Conservation (phyloP, 768 basidiomycete species). For the Rubroboletus pulcherrimus region DNA sequence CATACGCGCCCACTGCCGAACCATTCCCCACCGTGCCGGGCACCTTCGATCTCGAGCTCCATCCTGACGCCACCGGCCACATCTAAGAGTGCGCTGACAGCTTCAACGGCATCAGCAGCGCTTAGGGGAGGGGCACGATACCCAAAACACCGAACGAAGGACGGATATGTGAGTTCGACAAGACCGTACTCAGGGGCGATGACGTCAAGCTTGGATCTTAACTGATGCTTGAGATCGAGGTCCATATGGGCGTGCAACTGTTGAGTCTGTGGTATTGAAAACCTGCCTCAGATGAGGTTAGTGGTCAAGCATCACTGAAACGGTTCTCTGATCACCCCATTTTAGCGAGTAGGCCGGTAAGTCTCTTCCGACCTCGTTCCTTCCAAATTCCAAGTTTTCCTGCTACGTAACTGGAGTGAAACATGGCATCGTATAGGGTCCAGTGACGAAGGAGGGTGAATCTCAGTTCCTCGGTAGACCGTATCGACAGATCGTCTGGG, state of each 20-base stretch:
- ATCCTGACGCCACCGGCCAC: conserved; percentile 87
- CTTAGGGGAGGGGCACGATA: conserved; percentile 85
- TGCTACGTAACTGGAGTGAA: conserved; percentile 94
- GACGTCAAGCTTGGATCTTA: conserved; percentile 78
- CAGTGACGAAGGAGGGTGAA: conserved; percentile 97
- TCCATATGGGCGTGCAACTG: conserved; percentile 96
- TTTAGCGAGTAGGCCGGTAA: conserved; percentile 92
- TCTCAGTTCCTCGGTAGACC: conserved; percentile 82
- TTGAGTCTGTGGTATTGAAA: conserved; percentile 91
- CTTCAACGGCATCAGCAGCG: conserved; percentile 92
- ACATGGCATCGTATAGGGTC: conserved; percentile 98
- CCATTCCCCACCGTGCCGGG: conserved; percentile 92
- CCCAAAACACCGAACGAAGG: conserved; percentile 89
- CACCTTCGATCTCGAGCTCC: conserved; percentile 86
- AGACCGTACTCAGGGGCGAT: conserved; percentile 95
- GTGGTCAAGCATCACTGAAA: neutral
- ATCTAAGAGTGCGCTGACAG: conserved; percentile 80
- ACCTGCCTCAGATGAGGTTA: conserved; percentile 47
- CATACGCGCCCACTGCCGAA: conserved; percentile 82
- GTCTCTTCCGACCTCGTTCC: conserved; percentile 82
- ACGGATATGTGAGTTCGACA: conserved; percentile 88
- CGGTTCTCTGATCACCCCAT: conserved; percentile 72
- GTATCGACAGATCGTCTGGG: conserved; percentile 83
- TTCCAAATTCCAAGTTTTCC: conserved; percentile 96
- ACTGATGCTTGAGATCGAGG: conserved; percentile 79